Conservation (phyloP, 345 rosid genomes). For the Excoecaria cochinchinensis region DNA sequence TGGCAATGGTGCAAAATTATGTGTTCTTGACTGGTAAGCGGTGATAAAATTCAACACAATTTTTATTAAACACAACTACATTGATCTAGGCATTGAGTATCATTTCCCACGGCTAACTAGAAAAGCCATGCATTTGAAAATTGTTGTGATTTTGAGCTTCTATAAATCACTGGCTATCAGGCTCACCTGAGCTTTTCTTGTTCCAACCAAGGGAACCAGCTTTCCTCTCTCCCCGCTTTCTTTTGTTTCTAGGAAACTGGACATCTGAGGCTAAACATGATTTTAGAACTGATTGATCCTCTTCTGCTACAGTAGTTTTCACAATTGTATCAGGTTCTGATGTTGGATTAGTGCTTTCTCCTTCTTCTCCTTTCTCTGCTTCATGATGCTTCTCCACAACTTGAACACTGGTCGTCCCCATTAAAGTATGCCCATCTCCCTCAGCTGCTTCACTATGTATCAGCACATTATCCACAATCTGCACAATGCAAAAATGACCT, state of each 20-base stretch:
- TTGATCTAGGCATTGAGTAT: no score
- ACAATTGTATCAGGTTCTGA: conserved; percentile 35
- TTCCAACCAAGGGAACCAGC: conserved; percentile 70
- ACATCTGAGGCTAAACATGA: conserved; percentile 72
- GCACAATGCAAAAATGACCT: conserved; percentile 19
- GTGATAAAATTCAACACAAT: background rate
- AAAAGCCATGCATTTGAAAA: conserved; percentile 8
- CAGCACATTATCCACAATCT: conserved; percentile 59
- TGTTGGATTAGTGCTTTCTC: conserved; percentile 43
- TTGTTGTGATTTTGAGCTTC: background rate
- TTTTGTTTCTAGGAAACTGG: conserved; percentile 70
- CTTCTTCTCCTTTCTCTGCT: conserved; percentile 52
- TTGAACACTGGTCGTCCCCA: conserved; percentile 43
- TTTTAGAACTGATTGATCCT: conserved; percentile 49
- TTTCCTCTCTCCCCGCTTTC: conserved; percentile 85
- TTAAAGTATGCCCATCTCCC: conserved; percentile 38
- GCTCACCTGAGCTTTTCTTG: conserved; percentile 60
- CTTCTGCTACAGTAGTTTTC: conserved; percentile 26
- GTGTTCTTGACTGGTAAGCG: background rate
- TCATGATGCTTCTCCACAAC: conserved; percentile 33
- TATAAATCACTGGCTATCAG: conserved; percentile 60
- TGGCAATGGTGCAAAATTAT: background rate
- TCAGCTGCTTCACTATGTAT: conserved; percentile 53
- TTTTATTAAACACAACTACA: background rate
- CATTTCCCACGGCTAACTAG: background rate